A percentile compares a stretch with the other conserved stretches of the same genome.
These are phyloP conservation scores for Coniella lustricola DNA, from an alignment of 2,329 filamentous ascomycete genomes.

Conservation along the genomic window DNA sequence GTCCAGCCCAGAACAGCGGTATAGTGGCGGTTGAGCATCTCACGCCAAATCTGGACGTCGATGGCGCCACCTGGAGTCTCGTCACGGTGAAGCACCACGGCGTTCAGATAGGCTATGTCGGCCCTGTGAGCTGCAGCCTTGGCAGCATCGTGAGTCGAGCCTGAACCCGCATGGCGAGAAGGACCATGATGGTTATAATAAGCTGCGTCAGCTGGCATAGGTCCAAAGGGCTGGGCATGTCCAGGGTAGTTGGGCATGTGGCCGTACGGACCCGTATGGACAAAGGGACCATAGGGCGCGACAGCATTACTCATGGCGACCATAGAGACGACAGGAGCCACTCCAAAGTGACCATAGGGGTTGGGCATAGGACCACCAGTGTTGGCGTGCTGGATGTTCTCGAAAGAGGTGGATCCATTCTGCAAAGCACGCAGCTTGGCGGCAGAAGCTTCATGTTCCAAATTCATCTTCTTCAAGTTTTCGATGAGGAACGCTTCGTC, in stretches of 20 bases:
- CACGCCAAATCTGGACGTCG: slow-evolving; percentile 10
- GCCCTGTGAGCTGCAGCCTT: not conserved
- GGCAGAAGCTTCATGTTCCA: not conserved
- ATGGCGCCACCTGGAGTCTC: slow-evolving; percentile 8
- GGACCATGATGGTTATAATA: not conserved
- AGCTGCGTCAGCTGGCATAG: not conserved
- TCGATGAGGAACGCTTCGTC: slow-evolving; percentile 13
- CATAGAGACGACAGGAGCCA: not conserved
- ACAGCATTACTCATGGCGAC: not conserved
- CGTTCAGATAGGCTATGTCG: not conserved
- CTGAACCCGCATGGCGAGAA: not conserved
- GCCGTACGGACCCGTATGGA: slow-evolving; percentile 1
- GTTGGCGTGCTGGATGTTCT: slow-evolving; percentile 1
- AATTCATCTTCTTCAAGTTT: slow-evolving; percentile 9
- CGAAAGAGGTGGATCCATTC: not conserved
- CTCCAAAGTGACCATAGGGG: slow-evolving; percentile 3
- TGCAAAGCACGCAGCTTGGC: not conserved
- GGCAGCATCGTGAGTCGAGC: not conserved
- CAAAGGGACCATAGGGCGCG: slow-evolving; percentile 6
- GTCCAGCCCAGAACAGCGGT: slow-evolving; percentile 22
- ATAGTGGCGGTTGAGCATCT: slow-evolving; percentile 10
- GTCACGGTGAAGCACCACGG: slow-evolving; percentile 11
- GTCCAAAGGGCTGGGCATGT: not conserved
- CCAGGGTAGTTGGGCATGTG: not conserved
- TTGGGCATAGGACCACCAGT: not conserved